Percentiles rank a stretch among this genome's conserved stretches.
Conservation (phyloP, 495 filamentous ascomycete genomes). For the Hyaloscypha variabilis region DNA sequence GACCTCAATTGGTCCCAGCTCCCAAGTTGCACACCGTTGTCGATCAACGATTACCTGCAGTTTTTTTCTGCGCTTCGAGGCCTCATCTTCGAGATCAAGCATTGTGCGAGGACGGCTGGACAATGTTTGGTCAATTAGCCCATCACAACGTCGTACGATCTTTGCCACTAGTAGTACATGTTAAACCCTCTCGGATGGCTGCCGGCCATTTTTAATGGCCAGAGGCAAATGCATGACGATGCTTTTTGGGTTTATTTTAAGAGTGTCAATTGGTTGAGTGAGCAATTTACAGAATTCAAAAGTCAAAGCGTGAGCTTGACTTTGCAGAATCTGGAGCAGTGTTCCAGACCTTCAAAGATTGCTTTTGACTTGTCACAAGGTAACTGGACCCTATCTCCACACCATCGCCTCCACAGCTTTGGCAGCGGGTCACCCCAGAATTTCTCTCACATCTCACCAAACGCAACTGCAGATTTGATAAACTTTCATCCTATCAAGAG, state of each 20-base stretch:
- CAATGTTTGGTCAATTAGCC: background rate
- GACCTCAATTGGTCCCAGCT: background rate
- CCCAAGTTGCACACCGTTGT: background rate
- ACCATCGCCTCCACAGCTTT: background rate
- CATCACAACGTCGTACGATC: background rate
- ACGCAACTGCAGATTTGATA: conserved; percentile 5
- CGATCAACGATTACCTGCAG: background rate
- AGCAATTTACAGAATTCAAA: background rate
- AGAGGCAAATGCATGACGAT: background rate
- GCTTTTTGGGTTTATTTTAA: background rate
- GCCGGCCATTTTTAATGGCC: background rate
- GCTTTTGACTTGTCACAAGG: background rate
- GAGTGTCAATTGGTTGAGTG: background rate
- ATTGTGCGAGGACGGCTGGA: background rate
- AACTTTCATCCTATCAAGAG: conserved; percentile 1
- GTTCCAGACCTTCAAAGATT: background rate
- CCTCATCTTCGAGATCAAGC: background rate
- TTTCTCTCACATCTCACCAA: conserved; percentile 4
- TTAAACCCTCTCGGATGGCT: background rate
- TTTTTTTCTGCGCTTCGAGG: background rate
- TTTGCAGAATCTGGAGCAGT: background rate
- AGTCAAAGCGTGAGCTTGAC: background rate
- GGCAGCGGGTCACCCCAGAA: background rate
- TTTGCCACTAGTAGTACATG: background rate
- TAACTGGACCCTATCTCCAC: background rate